Conservation (phyloP, 306 rosid species). For the Cucurbita maxima region DNA sequence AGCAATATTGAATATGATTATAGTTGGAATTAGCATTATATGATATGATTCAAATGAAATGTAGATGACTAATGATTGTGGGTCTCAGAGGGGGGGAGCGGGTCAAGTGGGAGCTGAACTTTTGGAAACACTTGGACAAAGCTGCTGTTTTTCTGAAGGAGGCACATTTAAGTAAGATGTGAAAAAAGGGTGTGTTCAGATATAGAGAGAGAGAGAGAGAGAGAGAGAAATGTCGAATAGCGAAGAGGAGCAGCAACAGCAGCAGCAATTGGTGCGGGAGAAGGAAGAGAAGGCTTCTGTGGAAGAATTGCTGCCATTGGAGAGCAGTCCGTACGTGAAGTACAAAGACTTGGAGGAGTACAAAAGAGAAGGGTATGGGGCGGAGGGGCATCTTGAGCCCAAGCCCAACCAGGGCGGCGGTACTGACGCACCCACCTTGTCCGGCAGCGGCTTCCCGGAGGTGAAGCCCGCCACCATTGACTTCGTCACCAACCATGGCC, state of each 20-base stretch:
- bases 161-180: background rate
- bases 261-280: background rate
- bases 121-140: background rate
- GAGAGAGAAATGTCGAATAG: background rate
- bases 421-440: slow-evolving; percentile 15
- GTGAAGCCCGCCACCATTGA: background rate
- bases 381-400: slow-evolving; percentile 5
- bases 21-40: background rate
- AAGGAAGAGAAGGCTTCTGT: background rate
- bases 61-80: background rate
- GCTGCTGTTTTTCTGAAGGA: background rate
- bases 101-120: background rate
- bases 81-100: background rate
- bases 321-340: slow-evolving; percentile 14
- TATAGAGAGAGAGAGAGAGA: background rate
- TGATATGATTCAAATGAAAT: background rate
- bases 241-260: slow-evolving; percentile 5
- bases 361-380: slow-evolving; percentile 1
- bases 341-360: slow-evolving; percentile 12
- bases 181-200: background rate
- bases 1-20: background rate
- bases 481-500: slow-evolving; percentile 1
- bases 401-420: background rate
- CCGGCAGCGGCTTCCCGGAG: slow-evolving; percentile 10
- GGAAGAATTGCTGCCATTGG: slow-evolving; percentile 2